Evolutionary conservation across 768 basidiomycete species (phyloP), one percentile per base, ranked within the genome.

Genomic region (Naganishia antarctica): DNA sequence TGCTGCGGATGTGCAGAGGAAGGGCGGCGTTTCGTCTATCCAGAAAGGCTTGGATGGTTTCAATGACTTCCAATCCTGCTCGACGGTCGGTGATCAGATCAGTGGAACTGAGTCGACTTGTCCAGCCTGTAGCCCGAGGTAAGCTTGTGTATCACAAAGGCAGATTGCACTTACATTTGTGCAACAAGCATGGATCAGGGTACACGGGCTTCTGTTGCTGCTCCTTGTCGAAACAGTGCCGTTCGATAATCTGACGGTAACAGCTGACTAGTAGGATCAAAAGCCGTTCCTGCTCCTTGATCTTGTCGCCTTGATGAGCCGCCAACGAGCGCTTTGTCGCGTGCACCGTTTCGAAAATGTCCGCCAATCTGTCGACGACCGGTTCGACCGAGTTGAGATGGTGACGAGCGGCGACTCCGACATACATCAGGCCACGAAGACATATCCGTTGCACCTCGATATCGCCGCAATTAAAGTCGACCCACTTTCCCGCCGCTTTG

Each of bases 401-500:
- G 31, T 84, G 83, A 23, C 83, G 81, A 70, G 86, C 79, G 12
- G 89, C 81, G 40, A 83, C 82, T 1, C 83, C 83, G 47, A 90
- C 81, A 71, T 86, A 84, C 81, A 86, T 84, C 73, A 87, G 80
- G 2, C 87, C 89, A 3, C 87, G 84, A 49, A 96, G 84, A 65
- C 84, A 83, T n/a, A 85, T 84, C n/a, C 82, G 74, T 16, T 89
- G 83, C 0, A 87, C 85, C 16, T 81, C 79, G 18, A 81, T 75
- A 66, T 89, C 86, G 0, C 86, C 86, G 26, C 82, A 77, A n/a
- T 79, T 78, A 74, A 92, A 91, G 60, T 79, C 76, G 61, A 89
- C 81, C 69, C 88, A 90, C 28, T 81, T 82, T 18, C 81, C 83
- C 6, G 87, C 86, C 59, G 84, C 85, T n/a, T 81, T 76, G 44